Evolutionary conservation across 2,329 filamentous ascomycete species (phyloP).

Genomic region (Tympanopsis confertula): DNA sequence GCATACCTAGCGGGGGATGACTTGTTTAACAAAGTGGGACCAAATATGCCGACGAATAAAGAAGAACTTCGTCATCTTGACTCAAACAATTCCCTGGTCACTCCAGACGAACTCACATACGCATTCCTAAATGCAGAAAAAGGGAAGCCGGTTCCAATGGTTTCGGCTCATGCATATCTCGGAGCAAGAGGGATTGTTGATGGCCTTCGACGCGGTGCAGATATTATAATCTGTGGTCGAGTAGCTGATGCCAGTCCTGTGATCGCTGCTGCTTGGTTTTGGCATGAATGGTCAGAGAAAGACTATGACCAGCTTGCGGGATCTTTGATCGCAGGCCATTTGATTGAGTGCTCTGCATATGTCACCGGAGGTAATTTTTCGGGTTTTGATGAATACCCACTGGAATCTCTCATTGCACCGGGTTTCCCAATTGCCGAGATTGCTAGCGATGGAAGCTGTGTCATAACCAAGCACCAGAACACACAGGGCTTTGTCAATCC

Average conservation of each 20-base stretch:
- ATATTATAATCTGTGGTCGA: conserved; percentile 11
- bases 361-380: conserved; percentile 39
- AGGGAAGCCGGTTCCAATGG: not conserved
- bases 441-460: conserved; percentile 25
- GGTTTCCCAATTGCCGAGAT: conserved; percentile 37
- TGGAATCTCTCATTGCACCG: conserved; percentile 24
- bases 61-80: not conserved
- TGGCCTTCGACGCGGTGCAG: conserved; percentile 7
- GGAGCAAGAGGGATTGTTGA: conserved; percentile 16
- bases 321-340: conserved; percentile 10
- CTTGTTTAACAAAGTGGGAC: not conserved
- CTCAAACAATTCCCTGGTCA: not conserved
- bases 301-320: conserved; percentile 9
- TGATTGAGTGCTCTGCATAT: conserved; percentile 20
- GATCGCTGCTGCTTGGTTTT: conserved; percentile 9
- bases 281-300: conserved; percentile 8
- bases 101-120: not conserved
- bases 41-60: not conserved
- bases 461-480: conserved; percentile 33
- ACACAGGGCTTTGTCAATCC: conserved; percentile 26
- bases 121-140: not conserved
- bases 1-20: not conserved
- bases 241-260: conserved; percentile 9
- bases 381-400: conserved; percentile 27
- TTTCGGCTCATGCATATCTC: conserved; percentile 15